Evolutionary conservation across 2,329 filamentous ascomycete genomes (phyloP).

Genomic region (Xylaria sp.): DNA sequence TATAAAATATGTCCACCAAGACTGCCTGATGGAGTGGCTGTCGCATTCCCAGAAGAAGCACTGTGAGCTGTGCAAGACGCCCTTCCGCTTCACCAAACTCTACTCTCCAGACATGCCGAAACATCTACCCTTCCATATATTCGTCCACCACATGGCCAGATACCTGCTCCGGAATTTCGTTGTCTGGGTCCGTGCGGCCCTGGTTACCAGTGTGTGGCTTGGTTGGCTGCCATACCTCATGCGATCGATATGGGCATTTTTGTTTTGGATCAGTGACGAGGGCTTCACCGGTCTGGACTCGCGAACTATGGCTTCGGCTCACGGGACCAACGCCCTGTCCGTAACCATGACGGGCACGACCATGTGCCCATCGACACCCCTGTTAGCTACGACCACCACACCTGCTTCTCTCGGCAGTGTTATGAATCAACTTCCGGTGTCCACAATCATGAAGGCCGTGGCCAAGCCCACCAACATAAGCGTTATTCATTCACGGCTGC

Average conservation of each 20-base stretch:
- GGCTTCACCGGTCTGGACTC: constrained; percentile 60
- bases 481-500: constrained; percentile 50
- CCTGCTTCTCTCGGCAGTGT: constrained; percentile 52
- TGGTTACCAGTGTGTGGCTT: constrained; percentile 90
- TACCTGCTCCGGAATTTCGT: constrained; percentile 78
- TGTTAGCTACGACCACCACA: constrained; percentile 54
- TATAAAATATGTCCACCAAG: constrained; percentile 98
- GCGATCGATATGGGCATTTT: constrained; percentile 88
- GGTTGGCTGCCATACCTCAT: constrained; percentile 89
- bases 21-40: constrained; percentile 98
- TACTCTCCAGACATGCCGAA: constrained; percentile 95
- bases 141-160: constrained; percentile 79
- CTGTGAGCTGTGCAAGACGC: constrained; percentile 98
- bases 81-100: constrained; percentile 97
- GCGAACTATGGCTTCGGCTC: constrained; percentile 43
- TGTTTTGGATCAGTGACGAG: constrained; percentile 95
- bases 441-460: constrained; percentile 46
- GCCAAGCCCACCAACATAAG: constrained; percentile 51
- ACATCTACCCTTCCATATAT: constrained; percentile 81
- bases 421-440: constrained; percentile 52
- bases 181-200: constrained; percentile 79
- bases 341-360: constrained; percentile 46
- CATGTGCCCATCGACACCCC: constrained; percentile 55
- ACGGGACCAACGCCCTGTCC: constrained; percentile 37
- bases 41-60: constrained; percentile 99